phyloP scores from a whole-genome alignment of 805 yeast genomes.

The Nakazawaea laoshanensis region DNA sequence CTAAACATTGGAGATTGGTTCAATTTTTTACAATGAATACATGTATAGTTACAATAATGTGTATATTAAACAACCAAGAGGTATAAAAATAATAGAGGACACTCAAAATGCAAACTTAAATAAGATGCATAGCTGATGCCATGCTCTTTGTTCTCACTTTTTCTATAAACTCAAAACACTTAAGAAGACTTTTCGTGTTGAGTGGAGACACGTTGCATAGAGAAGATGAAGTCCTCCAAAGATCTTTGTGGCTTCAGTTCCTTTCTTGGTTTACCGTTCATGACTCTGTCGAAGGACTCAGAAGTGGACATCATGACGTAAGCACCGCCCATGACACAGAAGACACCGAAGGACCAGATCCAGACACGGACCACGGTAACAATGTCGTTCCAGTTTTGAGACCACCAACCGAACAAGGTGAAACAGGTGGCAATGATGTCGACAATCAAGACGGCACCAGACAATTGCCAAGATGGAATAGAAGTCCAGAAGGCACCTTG shows the following conservation, averaged over 20 bases:
- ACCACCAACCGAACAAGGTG: constrained; percentile 95
- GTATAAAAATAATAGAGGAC: constrained; percentile 2
- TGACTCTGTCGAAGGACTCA: constrained; percentile 70
- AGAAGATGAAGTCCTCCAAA: constrained; percentile 74
- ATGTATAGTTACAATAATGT: too few species aligned
- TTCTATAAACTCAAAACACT: background rate
- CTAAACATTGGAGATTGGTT: constrained; percentile 10
- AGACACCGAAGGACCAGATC: constrained; percentile 94
- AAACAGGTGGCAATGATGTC: constrained; percentile 90
- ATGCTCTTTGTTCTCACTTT: too few species aligned
- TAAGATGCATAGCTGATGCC: too few species aligned
- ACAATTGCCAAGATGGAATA: constrained; percentile 90
- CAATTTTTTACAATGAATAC: constrained; percentile 8
- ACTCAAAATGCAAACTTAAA: constrained; percentile 3
- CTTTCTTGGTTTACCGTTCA: constrained; percentile 71
- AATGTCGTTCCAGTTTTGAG: constrained; percentile 94
- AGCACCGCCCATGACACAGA: constrained; percentile 95
- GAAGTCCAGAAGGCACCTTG: constrained; percentile 99
- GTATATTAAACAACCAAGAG: constrained; percentile 6
- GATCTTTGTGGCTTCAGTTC: constrained; percentile 56
- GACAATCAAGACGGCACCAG: constrained; percentile 88
- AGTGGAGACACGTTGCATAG: constrained; percentile 85
- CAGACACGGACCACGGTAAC: constrained; percentile 92
- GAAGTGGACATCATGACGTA: constrained; percentile 88
- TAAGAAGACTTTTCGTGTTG: constrained; percentile 78